Evolutionary conservation across 768 basidiomycete species (phyloP).

Genomic region (Lactarius sanguifluus): DNA sequence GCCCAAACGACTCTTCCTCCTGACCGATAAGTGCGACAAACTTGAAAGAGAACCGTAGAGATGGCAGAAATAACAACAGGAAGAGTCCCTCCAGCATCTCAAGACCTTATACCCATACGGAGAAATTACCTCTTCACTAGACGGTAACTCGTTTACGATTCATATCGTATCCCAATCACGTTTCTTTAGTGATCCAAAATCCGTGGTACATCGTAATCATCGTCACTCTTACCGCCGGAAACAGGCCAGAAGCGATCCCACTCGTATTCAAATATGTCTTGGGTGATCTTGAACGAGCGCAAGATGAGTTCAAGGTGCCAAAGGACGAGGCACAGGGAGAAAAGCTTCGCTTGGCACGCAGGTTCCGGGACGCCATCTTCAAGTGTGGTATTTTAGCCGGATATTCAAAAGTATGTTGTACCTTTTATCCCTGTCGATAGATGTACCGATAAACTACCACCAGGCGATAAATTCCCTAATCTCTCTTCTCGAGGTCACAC

Average conservation of each 20-base stretch:
- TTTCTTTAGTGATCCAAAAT: conserved; percentile 36
- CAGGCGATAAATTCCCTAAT: conserved; percentile 61
- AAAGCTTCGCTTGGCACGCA: conserved; percentile 47
- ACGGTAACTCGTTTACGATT: conserved; percentile 16
- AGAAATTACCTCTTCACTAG: conserved; percentile 28
- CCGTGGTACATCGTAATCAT: conserved; percentile 63
- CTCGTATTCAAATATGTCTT: conserved; percentile 52
- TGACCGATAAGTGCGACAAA: too few relatives aligned
- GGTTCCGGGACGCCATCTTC: conserved; percentile 61
- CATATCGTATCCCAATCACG: not conserved
- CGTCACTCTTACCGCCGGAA: conserved; percentile 58
- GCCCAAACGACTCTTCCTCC: conserved; percentile 11
- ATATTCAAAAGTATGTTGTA: conserved; percentile 50
- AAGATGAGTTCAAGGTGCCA: conserved; percentile 29
- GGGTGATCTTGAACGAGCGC: conserved; percentile 40
- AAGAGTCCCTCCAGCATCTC: conserved; percentile 45
- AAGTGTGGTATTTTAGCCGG: conserved; percentile 60
- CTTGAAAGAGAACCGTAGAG: not conserved
- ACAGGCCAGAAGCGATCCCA: conserved; percentile 58
- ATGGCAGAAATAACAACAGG: conserved; percentile 40
- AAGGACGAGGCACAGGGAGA: conserved; percentile 36
- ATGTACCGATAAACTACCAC: conserved; percentile 2
- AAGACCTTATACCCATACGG: conserved; percentile 47
- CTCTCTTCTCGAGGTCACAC: conserved; percentile 51
- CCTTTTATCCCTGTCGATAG: not conserved